These are phyloP conservation scores for Cochlearia excelsa DNA, from an alignment of 345 rosid species.

Conservation along the genomic window DNA sequence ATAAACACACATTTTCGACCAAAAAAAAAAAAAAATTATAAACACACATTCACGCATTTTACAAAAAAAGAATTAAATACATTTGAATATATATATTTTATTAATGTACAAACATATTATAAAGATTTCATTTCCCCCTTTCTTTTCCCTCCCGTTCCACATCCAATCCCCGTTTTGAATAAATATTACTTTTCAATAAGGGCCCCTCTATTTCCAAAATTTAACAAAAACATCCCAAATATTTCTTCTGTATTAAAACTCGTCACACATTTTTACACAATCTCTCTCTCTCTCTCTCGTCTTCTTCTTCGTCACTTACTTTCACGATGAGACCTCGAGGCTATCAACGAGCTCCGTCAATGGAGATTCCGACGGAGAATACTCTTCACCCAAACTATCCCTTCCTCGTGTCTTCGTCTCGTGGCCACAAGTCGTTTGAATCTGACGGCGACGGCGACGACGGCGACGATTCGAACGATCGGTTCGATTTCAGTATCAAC, in stretches of 20 bases:
- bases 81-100: constrained; percentile 7
- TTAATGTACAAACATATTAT: background rate
- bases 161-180: background rate
- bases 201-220: background rate
- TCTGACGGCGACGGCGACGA: constrained; percentile 19
- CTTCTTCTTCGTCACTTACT: constrained; percentile 31
- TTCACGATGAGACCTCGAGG: constrained; percentile 29
- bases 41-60: background rate
- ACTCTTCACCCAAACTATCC: constrained; percentile 37
- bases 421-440: constrained; percentile 27
- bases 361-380: constrained; percentile 12
- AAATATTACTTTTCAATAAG: background rate
- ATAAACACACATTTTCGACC: background rate
- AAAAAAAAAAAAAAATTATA: background rate
- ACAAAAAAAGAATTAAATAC: background rate
- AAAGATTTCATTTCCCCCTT: background rate
- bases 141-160: constrained; percentile 36
- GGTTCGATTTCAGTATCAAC: constrained; percentile 25
- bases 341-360: constrained; percentile 33
- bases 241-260: background rate
- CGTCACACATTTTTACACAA: constrained; percentile 14
- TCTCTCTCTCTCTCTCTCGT: constrained; percentile 1
- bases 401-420: constrained; percentile 23
- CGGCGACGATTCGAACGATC: constrained; percentile 23
- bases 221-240: constrained; percentile 13